Evolutionary conservation across 163 green algal species (phyloP), one percentile per base, ranked within the genome.

Genomic region (Scenedesmus sp.): DNA sequence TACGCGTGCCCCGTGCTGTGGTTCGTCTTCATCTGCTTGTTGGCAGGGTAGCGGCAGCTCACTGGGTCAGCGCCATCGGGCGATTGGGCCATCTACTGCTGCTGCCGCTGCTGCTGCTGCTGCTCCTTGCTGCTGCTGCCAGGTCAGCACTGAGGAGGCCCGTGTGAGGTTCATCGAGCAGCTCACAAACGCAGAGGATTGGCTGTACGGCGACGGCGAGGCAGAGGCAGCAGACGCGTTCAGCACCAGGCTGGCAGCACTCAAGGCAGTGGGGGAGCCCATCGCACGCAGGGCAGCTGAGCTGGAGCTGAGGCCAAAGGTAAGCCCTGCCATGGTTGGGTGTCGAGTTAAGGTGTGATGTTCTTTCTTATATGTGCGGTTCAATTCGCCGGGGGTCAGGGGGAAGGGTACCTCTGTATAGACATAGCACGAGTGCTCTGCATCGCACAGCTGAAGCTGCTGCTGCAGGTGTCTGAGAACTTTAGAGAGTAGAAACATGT

Each of bases 121-220:
- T 83, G 44, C 59, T 42, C 10, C 80, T 83, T 81, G 72, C 37
- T 86, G 80, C 26, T 86, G 80, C 80, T 61, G 37, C 40, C 88
- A 92, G 88, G 88, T 99, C 44, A 98, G 94, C 53, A 99, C 94
- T 0, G 95, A 97, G 81, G 96, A 96, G 84, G 91, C 97, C 95
- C 95, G 97, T 24, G 83, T 95, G 15, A 68, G 87, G 13, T 97
- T 99, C 86, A 61, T 80, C 3, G 83, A 70, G 24, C 70, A 93
- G 85, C 95, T 99, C 26, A 96, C 70, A 65, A 95, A 96, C 7
- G 95, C 94, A 4, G 98, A 99, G 95, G 98, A 99, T 90, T 99
- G 98, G 98, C 94, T 99, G 91, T 99, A 99, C 90, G 95, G 94
- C 46, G 97, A 99, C 70, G 97, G 96, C 40, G 97, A 97, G 49